phyloP scores from a whole-genome alignment of 2,329 filamentous ascomycete species.

The Aspergillus jensenii region DNA sequence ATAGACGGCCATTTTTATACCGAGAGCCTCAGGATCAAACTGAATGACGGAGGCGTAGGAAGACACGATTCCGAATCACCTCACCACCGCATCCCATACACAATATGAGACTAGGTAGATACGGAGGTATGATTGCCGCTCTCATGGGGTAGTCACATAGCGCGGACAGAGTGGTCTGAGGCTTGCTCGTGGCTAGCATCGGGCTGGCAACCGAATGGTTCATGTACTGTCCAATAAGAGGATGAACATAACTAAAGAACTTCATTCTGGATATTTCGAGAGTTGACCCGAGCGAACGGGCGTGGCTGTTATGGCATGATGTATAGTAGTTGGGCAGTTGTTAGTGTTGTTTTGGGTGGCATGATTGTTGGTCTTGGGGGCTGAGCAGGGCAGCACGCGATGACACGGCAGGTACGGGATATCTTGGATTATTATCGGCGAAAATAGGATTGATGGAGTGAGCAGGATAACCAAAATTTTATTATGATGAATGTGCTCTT shows the following conservation, averaged over 20 bases:
- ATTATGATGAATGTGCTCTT: too few relatives aligned
- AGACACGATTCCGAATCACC: constrained; percentile 7
- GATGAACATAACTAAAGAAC: neutral
- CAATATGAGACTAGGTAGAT: neutral
- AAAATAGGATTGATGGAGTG: neutral
- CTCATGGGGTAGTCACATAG: neutral
- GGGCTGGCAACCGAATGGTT: neutral
- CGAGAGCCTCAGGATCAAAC: neutral
- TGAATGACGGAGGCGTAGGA: neutral
- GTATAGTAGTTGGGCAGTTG: neutral
- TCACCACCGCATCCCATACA: neutral
- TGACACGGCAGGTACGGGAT: neutral
- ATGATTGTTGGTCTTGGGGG: neutral
- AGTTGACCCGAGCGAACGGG: neutral
- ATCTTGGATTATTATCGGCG: neutral
- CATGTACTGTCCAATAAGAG: neutral
- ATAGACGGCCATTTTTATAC: neutral
- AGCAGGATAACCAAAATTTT: too few relatives aligned
- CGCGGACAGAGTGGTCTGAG: constrained; percentile 2
- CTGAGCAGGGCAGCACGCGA: neutral
- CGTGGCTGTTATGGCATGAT: neutral
- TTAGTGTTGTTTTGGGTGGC: neutral
- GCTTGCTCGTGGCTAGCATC: neutral
- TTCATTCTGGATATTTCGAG: neutral
- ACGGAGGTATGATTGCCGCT: neutral